phyloP scores from a whole-genome alignment of 345 rosid genomes.

The Salix udensis region DNA sequence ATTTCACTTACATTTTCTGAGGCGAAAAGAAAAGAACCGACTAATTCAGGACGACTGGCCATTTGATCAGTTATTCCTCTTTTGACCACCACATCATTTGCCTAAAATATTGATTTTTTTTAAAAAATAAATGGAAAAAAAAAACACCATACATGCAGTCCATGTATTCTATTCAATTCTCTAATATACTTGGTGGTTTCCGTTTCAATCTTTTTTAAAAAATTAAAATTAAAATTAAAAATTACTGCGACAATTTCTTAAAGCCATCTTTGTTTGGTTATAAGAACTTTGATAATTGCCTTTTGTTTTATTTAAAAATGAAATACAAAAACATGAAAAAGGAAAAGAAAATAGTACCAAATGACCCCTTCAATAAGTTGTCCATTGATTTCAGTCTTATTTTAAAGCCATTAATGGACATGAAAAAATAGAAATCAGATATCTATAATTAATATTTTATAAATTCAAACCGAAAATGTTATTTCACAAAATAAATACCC shows the following conservation, averaged over 20 bases:
- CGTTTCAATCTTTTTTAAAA: too few relatives aligned
- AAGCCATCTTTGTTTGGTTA: too few relatives aligned
- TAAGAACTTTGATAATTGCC: too few relatives aligned
- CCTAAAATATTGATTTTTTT: neutral
- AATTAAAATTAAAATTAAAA: too few relatives aligned
- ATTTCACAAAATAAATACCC: neutral
- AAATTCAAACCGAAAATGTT: neutral
- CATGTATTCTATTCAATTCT: too few relatives aligned
- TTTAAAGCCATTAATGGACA: neutral
- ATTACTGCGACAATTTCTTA: too few relatives aligned
- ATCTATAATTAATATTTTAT: neutral
- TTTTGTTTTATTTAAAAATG: too few relatives aligned
- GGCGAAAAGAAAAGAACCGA: neutral
- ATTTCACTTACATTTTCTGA: neutral
- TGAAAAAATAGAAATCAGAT: neutral
- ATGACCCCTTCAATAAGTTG: too few relatives aligned
- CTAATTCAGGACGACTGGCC: neutral
- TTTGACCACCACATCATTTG: neutral
- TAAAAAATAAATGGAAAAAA: neutral
- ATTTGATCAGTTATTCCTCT: neutral
- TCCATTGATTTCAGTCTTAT: too few relatives aligned
- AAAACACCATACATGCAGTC: neutral
- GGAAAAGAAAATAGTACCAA: too few relatives aligned
- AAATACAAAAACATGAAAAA: too few relatives aligned
- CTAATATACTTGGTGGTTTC: too few relatives aligned